Conservation (phyloP, 768 basidiomycete species). For the Hydnum rufescens region DNA sequence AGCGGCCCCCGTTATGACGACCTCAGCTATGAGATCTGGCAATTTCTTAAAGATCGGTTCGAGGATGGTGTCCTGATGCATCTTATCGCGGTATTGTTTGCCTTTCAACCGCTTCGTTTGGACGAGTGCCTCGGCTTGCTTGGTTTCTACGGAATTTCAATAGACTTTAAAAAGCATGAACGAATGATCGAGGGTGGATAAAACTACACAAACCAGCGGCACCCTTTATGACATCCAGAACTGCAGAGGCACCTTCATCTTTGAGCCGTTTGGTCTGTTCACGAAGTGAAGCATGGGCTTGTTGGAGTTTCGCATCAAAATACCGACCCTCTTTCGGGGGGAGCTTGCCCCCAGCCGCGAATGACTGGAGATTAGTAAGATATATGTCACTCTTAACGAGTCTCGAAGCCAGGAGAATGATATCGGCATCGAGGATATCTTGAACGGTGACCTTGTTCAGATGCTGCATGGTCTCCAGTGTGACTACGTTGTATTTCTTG, state of each 20-base stretch:
- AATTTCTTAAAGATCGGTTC: not conserved
- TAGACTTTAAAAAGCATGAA: not conserved
- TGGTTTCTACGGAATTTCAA: conserved; percentile 19
- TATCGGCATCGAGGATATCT: conserved; percentile 60
- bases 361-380: conserved; percentile 48
- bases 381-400: conserved; percentile 68
- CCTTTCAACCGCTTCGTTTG: conserved; percentile 52
- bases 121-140: conserved; percentile 25
- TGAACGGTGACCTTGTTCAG: conserved; percentile 56
- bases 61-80: not conserved
- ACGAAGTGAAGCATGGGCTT: conserved; percentile 34
- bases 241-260: conserved; percentile 40
- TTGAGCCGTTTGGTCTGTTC: conserved; percentile 50
- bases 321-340: conserved; percentile 61
- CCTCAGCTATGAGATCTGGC: not conserved
- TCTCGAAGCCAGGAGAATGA: conserved; percentile 69
- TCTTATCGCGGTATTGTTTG: conserved; percentile 38
- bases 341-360: conserved; percentile 47
- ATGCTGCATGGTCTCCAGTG: conserved; percentile 46
- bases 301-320: conserved; percentile 67
- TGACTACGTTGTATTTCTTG: conserved; percentile 36
- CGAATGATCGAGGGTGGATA: not conserved
- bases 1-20: conserved; percentile 17
- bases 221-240: conserved; percentile 42
- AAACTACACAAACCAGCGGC: conserved; percentile 25